Evolutionary conservation across 2,329 filamentous ascomycete genomes (phyloP), one percentile per base, ranked within the genome.

Genomic region (Macrophomina phaseolina): DNA sequence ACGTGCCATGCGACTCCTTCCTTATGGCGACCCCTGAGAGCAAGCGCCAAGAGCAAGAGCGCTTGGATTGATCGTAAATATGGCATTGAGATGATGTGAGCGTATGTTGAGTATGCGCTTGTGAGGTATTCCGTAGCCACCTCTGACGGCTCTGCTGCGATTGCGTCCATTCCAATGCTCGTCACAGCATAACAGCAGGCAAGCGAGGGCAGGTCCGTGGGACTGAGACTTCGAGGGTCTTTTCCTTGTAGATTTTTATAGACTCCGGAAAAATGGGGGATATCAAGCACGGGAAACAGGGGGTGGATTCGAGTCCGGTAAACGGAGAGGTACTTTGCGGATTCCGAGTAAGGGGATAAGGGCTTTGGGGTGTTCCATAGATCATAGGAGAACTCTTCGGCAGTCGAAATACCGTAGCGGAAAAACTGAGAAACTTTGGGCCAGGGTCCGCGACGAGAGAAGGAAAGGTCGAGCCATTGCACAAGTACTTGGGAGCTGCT

Each of bases 401-500:
- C 34, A 65, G 49, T 55, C 11, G 38, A 32, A 12, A 60, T 58
- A 2, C 55, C 63, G 11, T 65, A 49, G 34, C 45, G 63, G 30
- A 45, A 65, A 48, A 36, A 56, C n/a, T 65, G 63, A 56, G 40
- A 56, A 18, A 36, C 14, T 16, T 56, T 53, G 16, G 49, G 40
- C 53, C 46, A 65, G 49, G 45, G 46, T 55, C 66, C 63, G 11
- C 62, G 53, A 16, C 52, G 66, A 36, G 67, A 46, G 52, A 65
- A 67, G 28, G 63, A 49, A 30, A 68, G 34, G 23, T 67, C 49
- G 40, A 68, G 45, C 68, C 68, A 68, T 48, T 69, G 67, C 2
- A 67, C 53, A 45, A 68, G 67, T 7, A 67, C 64, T 53, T 68
- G 64, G 4, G 66, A 36, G 45, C 68, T 69, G 52, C 64, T 69